A percentile compares a stretch with the other conserved stretches of the same genome.
These are phyloP conservation scores for Zymoseptoria brevis DNA, from an alignment of 2,329 filamentous ascomycete species.

Conservation along the genomic window DNA sequence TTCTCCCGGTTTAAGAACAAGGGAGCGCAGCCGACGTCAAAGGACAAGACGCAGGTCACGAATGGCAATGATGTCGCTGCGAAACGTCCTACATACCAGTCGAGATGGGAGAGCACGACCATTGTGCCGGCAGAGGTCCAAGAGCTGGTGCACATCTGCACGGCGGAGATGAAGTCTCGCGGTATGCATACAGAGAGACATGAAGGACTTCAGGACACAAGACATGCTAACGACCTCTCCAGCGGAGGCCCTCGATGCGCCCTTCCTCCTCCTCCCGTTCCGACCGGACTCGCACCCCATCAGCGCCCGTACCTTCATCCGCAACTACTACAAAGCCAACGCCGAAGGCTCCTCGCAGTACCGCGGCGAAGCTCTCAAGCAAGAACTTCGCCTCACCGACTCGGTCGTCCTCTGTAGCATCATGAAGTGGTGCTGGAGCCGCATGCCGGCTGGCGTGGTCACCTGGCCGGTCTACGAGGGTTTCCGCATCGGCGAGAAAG, in stretches of 20 bases:
- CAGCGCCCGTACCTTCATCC: conserved; percentile 83
- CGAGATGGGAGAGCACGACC: conserved; percentile 74
- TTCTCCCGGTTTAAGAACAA: conserved; percentile 65
- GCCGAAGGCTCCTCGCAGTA: conserved; percentile 50
- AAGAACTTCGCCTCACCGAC: conserved; percentile 86
- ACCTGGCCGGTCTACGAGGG: conserved; percentile 96
- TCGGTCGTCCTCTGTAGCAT: conserved; percentile 93
- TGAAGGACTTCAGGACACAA: neutral
- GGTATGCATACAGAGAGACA: conserved; percentile 49
- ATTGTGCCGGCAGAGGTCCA: conserved; percentile 87
- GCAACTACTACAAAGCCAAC: conserved; percentile 76
- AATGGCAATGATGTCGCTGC: conserved; percentile 39
- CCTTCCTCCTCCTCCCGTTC: conserved; percentile 90
- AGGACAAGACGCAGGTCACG: conserved; percentile 44
- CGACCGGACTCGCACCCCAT: conserved; percentile 87
- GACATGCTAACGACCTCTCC: neutral
- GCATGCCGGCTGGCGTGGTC: conserved; percentile 81
- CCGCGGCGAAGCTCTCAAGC: conserved; percentile 62
- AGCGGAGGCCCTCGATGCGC: conserved; percentile 68
- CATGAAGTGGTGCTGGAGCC: conserved; percentile 97
- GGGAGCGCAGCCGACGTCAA: conserved; percentile 54
- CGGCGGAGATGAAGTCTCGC: conserved; percentile 85
- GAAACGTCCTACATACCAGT: conserved; percentile 65
- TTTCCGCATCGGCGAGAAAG: conserved; percentile 89
- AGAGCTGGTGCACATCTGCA: conserved; percentile 76